A percentile compares a stretch with the other conserved stretches of the same genome.
phyloP scores from a whole-genome alignment of 2,329 filamentous ascomycete species.

The Chrysosphaeria jannelii region DNA sequence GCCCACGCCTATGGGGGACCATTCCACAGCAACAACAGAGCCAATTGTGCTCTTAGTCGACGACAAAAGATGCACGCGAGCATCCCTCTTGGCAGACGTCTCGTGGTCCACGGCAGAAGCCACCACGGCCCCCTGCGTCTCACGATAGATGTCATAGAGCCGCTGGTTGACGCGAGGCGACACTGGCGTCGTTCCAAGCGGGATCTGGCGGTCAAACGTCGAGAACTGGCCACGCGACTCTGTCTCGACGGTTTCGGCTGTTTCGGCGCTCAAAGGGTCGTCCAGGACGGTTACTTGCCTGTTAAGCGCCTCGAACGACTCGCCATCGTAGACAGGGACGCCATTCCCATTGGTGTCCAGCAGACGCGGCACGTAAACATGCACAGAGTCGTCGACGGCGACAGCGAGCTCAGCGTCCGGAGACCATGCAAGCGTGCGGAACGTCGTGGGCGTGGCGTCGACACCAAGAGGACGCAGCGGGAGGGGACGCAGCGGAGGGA shows the following conservation, averaged over 20 bases:
- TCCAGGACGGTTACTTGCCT: slow-evolving; percentile 13
- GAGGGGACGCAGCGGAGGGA: neutral
- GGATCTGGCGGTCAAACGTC: slow-evolving; percentile 9
- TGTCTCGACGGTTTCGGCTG: slow-evolving; percentile 1
- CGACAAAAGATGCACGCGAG: slow-evolving; percentile 13
- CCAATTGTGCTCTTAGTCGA: slow-evolving; percentile 20
- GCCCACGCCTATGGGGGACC: slow-evolving; percentile 28
- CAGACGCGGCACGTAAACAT: slow-evolving; percentile 19
- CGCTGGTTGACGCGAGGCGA: slow-evolving; percentile 15
- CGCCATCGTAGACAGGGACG: slow-evolving; percentile 4
- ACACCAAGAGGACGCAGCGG: slow-evolving; percentile 11
- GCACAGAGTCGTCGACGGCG: slow-evolving; percentile 22
- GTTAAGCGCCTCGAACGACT: too few relatives aligned
- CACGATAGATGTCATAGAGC: neutral
- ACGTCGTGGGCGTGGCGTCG: slow-evolving; percentile 7
- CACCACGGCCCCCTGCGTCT: neutral
- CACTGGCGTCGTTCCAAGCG: slow-evolving; percentile 9
- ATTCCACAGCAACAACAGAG: slow-evolving; percentile 21
- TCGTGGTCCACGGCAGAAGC: slow-evolving; percentile 5
- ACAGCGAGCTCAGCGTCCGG: slow-evolving; percentile 25
- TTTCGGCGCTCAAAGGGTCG: too few relatives aligned
- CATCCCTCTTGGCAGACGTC: neutral
- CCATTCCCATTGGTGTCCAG: slow-evolving; percentile 3
- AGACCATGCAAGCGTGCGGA: slow-evolving; percentile 19
- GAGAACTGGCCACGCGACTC: slow-evolving; percentile 8